Base-by-base conservation (phyloP, 1,284 basidiomycete genomes). In the Golubevia pallescens region DNA sequence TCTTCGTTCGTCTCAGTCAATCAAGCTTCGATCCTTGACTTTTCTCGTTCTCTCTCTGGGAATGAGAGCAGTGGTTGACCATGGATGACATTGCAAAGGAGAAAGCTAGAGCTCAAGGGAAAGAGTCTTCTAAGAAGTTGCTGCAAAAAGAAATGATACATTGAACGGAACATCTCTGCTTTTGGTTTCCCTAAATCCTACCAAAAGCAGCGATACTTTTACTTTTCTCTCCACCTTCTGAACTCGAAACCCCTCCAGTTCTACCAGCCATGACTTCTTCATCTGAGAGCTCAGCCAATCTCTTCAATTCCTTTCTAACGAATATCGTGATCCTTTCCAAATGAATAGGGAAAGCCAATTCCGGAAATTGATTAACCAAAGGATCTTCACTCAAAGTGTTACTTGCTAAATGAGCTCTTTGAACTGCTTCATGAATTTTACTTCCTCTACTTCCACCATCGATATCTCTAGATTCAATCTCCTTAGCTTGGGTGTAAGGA, bases 261-360 rank as follows among this genome's bases (percentile, higher is more conserved):
- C 59, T 62, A 8, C 72, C 72, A 14, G 67, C 62, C 69, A 92
- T 87, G 61, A 97, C 88, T 61, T 89, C 89, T 62, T 90, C 89
- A 79, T 97, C 94, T 23, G 89, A 88, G 38, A 97, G 82, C 28
- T 81, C 80, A 77, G 94, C 92, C 23, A 97, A 87, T 56, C 95
- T 87, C 48, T 87, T 87, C 42, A 93, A 87, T 87, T 98, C 95
- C 70, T 90, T 88, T 63, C 94, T 88, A 34, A 95, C 87, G 77
- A 94, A 97, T 56, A 86, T 87, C n/a, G 93, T 91, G 19, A 96
- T 86, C 53, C 89, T 88, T 58, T 91, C 89, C 88, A 97, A 91
- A 54, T 92, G 88, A 81, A 91, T 69, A 1, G 78, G 77, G 64
- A 79, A 81, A 5, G 74, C 68, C 3, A 79, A 48, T 48, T 79